These are phyloP conservation scores for Candida sakaeoensis DNA, from an alignment of 805 yeast genomes.

Conservation along the genomic window DNA sequence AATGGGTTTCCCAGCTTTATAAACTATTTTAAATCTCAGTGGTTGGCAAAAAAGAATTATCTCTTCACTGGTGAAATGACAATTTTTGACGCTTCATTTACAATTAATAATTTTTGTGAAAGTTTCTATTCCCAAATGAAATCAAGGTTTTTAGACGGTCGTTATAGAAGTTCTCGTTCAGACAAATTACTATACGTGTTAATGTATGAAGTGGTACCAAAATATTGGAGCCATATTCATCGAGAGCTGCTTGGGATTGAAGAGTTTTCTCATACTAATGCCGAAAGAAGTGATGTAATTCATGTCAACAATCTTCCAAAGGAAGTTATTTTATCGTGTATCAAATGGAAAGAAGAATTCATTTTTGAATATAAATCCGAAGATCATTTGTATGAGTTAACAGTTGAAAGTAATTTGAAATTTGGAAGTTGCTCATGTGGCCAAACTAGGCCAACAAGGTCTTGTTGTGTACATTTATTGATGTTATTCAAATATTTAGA, in stretches of 20 bases:
- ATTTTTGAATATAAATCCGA: background rate
- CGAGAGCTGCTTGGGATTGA: background rate
- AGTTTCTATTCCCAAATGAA: background rate
- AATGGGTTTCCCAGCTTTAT: background rate
- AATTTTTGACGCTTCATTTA: background rate
- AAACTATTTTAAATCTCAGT: background rate
- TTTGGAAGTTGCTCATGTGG: too few species aligned
- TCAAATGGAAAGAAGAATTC: background rate
- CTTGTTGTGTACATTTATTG: too few species aligned
- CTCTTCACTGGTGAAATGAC: background rate
- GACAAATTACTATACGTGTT: background rate
- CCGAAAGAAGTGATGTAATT: background rate
- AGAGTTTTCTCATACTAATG: background rate
- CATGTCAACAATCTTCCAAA: background rate
- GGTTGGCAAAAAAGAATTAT: background rate
- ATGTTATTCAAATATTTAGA: too few species aligned
- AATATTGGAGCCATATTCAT: background rate
- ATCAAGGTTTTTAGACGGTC: background rate
- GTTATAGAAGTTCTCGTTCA: background rate
- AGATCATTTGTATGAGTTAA: too few species aligned
- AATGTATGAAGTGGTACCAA: background rate
- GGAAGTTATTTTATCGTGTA: background rate
- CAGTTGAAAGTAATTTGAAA: too few species aligned
- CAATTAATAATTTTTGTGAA: background rate
- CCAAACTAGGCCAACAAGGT: too few species aligned